These are phyloP conservation scores for Xylaria sp. DNA, from an alignment of 2,329 filamentous ascomycete species.

Conservation along the genomic window DNA sequence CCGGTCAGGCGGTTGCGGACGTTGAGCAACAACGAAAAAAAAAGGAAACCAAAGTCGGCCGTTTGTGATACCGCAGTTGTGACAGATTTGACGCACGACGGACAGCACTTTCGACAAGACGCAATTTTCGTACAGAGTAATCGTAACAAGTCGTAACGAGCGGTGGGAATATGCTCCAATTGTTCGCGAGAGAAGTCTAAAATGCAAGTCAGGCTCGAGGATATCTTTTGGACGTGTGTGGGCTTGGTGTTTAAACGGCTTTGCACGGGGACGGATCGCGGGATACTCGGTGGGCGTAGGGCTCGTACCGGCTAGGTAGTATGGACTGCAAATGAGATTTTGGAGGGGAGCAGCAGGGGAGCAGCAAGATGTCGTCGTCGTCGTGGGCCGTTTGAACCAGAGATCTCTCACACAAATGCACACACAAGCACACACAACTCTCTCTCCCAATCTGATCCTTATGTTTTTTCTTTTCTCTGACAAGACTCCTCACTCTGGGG, in stretches of 20 bases:
- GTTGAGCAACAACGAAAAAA: conserved; percentile 12
- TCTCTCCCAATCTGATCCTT: not conserved
- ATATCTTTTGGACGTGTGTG: conserved; percentile 10
- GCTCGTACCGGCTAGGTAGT: conserved; percentile 17
- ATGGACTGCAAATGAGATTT: conserved; percentile 7
- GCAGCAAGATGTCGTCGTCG: conserved; percentile 26
- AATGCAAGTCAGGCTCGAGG: conserved; percentile 16
- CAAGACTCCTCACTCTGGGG: too few species aligned
- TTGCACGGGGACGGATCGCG: conserved; percentile 9
- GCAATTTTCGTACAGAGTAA: conserved; percentile 20
- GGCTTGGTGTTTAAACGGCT: not conserved
- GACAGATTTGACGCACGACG: conserved; percentile 14
- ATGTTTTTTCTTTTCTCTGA: conserved; percentile 10
- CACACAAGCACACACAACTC: conserved; percentile 19
- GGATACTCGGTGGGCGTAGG: conserved; percentile 9
- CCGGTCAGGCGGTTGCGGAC: conserved; percentile 9
- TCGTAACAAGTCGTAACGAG: conserved; percentile 30
- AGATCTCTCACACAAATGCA: conserved; percentile 22
- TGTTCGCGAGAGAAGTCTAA: conserved; percentile 15
- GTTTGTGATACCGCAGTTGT: conserved; percentile 18
- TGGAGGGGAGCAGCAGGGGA: conserved; percentile 6
- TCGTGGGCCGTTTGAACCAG: conserved; percentile 28
- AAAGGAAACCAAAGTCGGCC: conserved; percentile 4
- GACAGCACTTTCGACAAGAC: conserved; percentile 12
- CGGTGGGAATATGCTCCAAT: conserved; percentile 26